Percentiles rank a stretch among this genome's conserved stretches.
These are phyloP conservation scores for Leccinellum rugosiceps DNA, from an alignment of 768 basidiomycete species.

Conservation along the genomic window DNA sequence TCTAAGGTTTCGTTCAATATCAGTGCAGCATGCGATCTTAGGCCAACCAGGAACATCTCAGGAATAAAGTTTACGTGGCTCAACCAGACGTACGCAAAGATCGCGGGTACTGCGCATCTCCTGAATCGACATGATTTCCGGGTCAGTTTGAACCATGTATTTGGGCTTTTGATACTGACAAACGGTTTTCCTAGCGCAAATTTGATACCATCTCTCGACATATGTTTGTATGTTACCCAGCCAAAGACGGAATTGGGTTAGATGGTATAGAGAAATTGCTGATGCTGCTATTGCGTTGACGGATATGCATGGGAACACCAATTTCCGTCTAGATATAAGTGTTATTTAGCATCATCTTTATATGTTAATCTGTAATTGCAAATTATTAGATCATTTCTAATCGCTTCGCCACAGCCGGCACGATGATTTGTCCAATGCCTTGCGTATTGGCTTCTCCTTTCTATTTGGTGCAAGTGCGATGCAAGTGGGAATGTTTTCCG, in stretches of 20 bases:
- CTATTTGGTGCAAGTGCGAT: constrained; percentile 43
- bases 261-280: constrained; percentile 44
- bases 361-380: neutral
- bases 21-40: constrained; percentile 41
- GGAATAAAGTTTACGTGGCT: constrained; percentile 47
- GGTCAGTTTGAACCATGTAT: constrained; percentile 26
- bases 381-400: neutral
- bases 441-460: constrained; percentile 36
- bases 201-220: constrained; percentile 41
- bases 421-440: constrained; percentile 39
- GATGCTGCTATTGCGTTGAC: constrained; percentile 32
- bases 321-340: neutral
- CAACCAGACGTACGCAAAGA: constrained; percentile 40
- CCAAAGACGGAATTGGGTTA: constrained; percentile 43
- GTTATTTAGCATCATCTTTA: neutral
- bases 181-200: constrained; percentile 34
- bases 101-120: constrained; percentile 39
- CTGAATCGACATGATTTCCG: constrained; percentile 43
- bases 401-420: constrained; percentile 37
- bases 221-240: constrained; percentile 52
- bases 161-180: neutral
- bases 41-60: constrained; percentile 41
- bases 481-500: constrained; percentile 41
- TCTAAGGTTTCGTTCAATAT: constrained; percentile 47
- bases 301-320: neutral